A percentile compares a stretch with the other conserved stretches of the same genome.
Evolutionary conservation across 306 rosid species (phyloP).

Genomic region (Quercus engelmannii): DNA sequence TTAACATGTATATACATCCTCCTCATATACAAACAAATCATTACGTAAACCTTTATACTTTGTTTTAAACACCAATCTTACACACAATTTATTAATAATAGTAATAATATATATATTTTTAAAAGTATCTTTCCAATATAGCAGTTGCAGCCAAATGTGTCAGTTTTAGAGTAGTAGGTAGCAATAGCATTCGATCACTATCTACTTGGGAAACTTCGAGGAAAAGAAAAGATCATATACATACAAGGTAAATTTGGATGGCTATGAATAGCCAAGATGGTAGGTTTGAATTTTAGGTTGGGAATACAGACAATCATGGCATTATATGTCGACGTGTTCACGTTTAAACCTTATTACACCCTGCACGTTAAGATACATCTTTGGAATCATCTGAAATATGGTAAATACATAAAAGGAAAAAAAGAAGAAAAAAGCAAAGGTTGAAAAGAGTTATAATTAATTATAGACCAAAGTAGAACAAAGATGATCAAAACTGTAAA

Average conservation of each 20-base stretch:
- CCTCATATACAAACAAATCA: too few relatives aligned
- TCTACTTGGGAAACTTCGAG: too few relatives aligned
- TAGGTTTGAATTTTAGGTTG: conserved; percentile 6
- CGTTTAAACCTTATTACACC: neutral
- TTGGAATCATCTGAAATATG: neutral
- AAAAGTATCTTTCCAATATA: too few relatives aligned
- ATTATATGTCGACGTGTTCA: neutral
- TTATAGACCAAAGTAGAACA: neutral
- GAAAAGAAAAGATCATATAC: too few relatives aligned
- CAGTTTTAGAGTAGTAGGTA: too few relatives aligned
- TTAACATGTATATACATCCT: too few relatives aligned
- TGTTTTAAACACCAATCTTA: too few relatives aligned
- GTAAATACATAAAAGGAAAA: neutral
- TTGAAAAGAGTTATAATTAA: neutral
- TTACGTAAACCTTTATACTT: too few relatives aligned
- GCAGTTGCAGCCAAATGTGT: too few relatives aligned
- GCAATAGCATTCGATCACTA: too few relatives aligned
- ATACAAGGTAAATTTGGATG: neutral
- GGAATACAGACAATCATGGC: neutral
- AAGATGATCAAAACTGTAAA: neutral
- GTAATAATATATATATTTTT: too few relatives aligned
- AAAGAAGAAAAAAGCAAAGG: neutral
- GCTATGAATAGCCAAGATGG: neutral
- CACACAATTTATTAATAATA: too few relatives aligned
- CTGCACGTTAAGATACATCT: neutral